Evolutionary conservation across 2,329 filamentous ascomycete genomes (phyloP).

Genomic region (Diaporthe australafricana): DNA sequence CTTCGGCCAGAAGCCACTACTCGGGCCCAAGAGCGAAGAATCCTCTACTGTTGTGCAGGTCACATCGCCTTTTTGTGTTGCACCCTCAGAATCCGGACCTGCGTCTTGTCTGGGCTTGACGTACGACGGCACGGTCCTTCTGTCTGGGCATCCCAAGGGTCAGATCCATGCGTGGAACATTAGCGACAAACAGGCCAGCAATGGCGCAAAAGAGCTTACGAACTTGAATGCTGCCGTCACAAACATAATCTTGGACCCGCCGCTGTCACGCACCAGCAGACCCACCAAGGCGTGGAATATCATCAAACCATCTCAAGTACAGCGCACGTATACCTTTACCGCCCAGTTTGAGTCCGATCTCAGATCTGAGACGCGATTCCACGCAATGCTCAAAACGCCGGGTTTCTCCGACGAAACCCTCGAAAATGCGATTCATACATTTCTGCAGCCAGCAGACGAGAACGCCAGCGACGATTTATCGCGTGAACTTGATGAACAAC

Average conservation of each 20-base stretch:
- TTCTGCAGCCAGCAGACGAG: slow-evolving; percentile 50
- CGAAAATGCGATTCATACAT: slow-evolving; percentile 61
- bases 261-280: slow-evolving; percentile 56
- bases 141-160: slow-evolving; percentile 86
- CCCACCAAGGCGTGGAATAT: slow-evolving; percentile 68
- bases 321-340: slow-evolving; percentile 73
- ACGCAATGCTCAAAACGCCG: slow-evolving; percentile 56
- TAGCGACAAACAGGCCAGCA: slow-evolving; percentile 63
- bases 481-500: slow-evolving; percentile 52
- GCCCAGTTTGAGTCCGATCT: slow-evolving; percentile 68
- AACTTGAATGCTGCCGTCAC: slow-evolving; percentile 86
- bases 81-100: slow-evolving; percentile 73
- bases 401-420: slow-evolving; percentile 61
- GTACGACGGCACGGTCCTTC: slow-evolving; percentile 83
- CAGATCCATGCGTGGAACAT: slow-evolving; percentile 86
- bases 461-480: slow-evolving; percentile 50
- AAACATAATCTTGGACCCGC: slow-evolving; percentile 80
- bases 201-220: slow-evolving; percentile 73
- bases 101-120: slow-evolving; percentile 77
- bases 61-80: slow-evolving; percentile 64
- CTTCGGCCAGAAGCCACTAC: slow-evolving; percentile 63
- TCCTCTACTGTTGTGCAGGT: slow-evolving; percentile 70
- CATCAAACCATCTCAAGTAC: slow-evolving; percentile 82
- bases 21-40: slow-evolving; percentile 65
- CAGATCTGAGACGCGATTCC: slow-evolving; percentile 55